Evolutionary conservation across 148 eudicot species (phyloP).

Genomic region (Diospyros kaki): DNA sequence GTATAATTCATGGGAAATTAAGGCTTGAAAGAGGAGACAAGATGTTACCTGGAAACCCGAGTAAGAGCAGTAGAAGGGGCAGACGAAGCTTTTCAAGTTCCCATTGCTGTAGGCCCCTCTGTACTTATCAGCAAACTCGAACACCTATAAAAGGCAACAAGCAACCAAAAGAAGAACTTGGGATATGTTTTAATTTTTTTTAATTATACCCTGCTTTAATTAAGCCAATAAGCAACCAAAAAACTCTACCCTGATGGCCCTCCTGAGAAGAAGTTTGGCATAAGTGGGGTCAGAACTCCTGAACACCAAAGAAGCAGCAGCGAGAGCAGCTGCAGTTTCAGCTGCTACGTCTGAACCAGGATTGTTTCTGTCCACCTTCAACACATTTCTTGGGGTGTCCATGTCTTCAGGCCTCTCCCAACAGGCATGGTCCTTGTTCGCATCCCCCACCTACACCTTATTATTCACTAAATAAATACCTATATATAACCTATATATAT

Average conservation of each 20-base stretch:
- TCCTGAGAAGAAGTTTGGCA: conserved; percentile 52
- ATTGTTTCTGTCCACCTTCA: conserved; percentile 62
- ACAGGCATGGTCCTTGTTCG: conserved; percentile 73
- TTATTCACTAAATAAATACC: too few relatives aligned
- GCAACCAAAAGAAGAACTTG: background rate
- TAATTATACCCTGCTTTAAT: too few relatives aligned
- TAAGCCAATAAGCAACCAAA: too few relatives aligned
- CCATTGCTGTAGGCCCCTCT: conserved; percentile 68
- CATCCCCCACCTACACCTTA: conserved; percentile 71
- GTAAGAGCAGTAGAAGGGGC: conserved; percentile 60
- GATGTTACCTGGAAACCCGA: conserved; percentile 69
- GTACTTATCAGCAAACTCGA: conserved; percentile 78
- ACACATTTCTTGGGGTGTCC: conserved; percentile 92
- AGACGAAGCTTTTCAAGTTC: conserved; percentile 37
- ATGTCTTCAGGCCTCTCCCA: conserved; percentile 99
- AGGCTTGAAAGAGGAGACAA: too few relatives aligned
- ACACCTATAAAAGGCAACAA: conserved; percentile 41
- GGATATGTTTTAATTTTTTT: background rate
- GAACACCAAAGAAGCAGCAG: conserved; percentile 89
- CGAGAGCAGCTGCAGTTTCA: conserved; percentile 95
- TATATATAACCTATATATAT: background rate
- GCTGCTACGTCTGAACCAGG: conserved; percentile 98
- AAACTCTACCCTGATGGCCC: conserved; percentile 64
- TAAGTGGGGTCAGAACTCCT: conserved; percentile 64
- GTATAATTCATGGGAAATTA: too few relatives aligned